Evolutionary conservation across 176 grass and related monocot species (phyloP).

Genomic region (Rhynchospora breviuscula): DNA sequence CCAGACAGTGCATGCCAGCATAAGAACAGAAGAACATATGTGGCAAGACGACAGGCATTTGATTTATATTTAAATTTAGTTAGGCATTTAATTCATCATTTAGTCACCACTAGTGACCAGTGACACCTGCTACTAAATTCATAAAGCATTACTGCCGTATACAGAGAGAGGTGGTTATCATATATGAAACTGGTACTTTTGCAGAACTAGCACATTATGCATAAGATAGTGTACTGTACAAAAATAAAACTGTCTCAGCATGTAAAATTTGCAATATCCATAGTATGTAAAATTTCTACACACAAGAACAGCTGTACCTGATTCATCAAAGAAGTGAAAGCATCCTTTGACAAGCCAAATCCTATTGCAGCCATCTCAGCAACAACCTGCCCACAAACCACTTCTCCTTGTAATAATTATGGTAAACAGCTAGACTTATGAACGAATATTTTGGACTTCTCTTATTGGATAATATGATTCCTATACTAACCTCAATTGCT

Average conservation of each 20-base stretch:
- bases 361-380: conserved; percentile 96
- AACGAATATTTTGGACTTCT: conserved; percentile 11
- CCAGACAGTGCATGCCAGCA: not conserved
- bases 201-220: not conserved
- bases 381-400: conserved; percentile 46
- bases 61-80: too few relatives aligned
- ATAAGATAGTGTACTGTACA: not conserved
- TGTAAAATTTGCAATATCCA: not conserved
- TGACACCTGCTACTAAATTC: not conserved
- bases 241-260: not conserved
- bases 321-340: conserved; percentile 98
- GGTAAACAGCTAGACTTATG: not conserved
- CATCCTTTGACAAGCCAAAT: conserved; percentile 73
- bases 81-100: not conserved
- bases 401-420: not conserved
- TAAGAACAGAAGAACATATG: not conserved
- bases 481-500: conserved; percentile 54
- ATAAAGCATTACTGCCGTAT: not conserved
- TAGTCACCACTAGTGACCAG: not conserved
- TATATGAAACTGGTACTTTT: not conserved
- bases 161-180: not conserved
- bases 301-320: conserved; percentile 40
- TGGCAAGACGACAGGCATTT: too few relatives aligned
- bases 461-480: not conserved
- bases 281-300: not conserved